Evolutionary conservation across 2,329 filamentous ascomycete genomes (phyloP), one percentile per base, ranked within the genome.

Genomic region (Penicillium sp.): DNA sequence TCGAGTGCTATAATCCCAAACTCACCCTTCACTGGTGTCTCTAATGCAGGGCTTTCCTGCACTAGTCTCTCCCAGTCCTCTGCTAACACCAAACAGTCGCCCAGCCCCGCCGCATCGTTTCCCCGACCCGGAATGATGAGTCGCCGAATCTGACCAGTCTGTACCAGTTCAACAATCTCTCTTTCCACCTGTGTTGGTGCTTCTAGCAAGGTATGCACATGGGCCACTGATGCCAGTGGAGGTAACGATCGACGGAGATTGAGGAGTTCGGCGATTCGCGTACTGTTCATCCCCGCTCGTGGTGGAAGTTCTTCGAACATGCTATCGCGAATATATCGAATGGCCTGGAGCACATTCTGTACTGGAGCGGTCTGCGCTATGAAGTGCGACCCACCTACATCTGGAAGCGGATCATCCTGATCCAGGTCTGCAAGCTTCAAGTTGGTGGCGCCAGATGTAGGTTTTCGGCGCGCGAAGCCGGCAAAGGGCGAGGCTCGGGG

Each of bases 251-350:
- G 75, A 11, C 83, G 77, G 55, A 81, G 79, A 48, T 85, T 84
- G 47, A 87, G 69, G 2, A 85, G 78, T 56, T 85, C 79, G 4
- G 83, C 79, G 43, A 85, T 85, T 9, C 81, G 77, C 8, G 78
- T 81, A 55, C 82, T 84, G 64, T 83, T 84, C 83, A 88, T 86
- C 4, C 84, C 84, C 0, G 82, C 77, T 9, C 77, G 75, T 18
- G 72, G 72, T 0, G 85, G 84, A 16, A 87, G 72, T 10, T 79
- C 72, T 47, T 78, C 78, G 61, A 86, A 87, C 74, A 83, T 83
- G 29, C 71, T 74, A 13, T 70, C 70, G 21, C 75, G 77, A 32
- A 84, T 78, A 65, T 84, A 76, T 46, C 76, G 68, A 34, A 86
- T 78, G 11, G 81, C 81, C 59, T 83, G 78, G 7, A 77, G 71